A percentile compares a stretch with the other conserved stretches of the same genome.
Conservation (phyloP, 768 basidiomycete species). For the Termitomyces eurrhizus region DNA sequence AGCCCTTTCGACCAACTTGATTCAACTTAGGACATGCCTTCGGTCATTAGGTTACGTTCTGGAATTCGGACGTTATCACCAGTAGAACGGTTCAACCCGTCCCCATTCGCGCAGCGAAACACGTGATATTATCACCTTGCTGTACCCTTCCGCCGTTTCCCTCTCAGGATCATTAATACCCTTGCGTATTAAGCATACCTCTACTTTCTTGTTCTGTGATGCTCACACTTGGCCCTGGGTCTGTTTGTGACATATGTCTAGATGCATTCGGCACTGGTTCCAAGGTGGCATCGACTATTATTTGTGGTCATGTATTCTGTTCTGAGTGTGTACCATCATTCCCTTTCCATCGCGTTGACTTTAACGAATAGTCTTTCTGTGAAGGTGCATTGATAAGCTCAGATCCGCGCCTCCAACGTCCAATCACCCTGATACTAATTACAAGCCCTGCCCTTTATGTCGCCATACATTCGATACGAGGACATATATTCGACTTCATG, state of each 20-base stretch:
- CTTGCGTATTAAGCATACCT: constrained; percentile 5
- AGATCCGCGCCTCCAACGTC: constrained; percentile 26
- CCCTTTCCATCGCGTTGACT: constrained; percentile 2
- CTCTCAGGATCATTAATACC: constrained; percentile 6
- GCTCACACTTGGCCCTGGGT: constrained; percentile 63
- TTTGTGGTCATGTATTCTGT: constrained; percentile 75
- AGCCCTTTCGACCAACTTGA: background rate
- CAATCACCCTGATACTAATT: constrained; percentile 9
- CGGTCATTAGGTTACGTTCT: too few species aligned
- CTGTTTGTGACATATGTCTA: constrained; percentile 74
- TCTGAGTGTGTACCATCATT: constrained; percentile 29
- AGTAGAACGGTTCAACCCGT: too few species aligned
- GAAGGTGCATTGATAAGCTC: constrained; percentile 54
- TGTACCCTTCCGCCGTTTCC: background rate
- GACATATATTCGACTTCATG: constrained; percentile 45
- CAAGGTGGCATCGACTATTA: constrained; percentile 60
- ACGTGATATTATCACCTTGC: background rate
- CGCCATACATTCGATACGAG: constrained; percentile 46
- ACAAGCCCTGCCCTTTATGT: constrained; percentile 56
- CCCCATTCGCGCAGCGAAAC: too few species aligned
- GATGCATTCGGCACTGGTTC: constrained; percentile 51
- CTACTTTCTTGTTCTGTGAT: constrained; percentile 34
- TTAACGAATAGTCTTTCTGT: constrained; percentile 6
- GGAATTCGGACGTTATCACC: background rate
- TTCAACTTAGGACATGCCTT: background rate